phyloP scores from a whole-genome alignment of 2,329 filamentous ascomycete genomes.

The Neofusicoccum ribis region DNA sequence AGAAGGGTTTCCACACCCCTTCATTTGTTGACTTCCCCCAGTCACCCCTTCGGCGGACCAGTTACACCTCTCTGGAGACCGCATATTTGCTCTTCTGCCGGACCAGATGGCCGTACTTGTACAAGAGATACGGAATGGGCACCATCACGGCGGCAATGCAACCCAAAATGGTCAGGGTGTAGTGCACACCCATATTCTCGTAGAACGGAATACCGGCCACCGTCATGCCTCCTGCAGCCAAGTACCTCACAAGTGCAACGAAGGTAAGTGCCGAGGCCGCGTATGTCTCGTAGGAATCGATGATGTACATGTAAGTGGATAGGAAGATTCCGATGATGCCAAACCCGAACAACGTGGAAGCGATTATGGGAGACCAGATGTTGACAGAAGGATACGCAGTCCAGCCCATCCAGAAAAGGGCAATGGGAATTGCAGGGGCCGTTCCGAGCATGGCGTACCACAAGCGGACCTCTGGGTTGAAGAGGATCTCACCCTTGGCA shows the following conservation, averaged over 20 bases:
- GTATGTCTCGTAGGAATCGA: slow-evolving; percentile 57
- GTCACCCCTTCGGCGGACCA: not conserved
- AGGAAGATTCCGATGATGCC: slow-evolving; percentile 54
- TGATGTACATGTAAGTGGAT: slow-evolving; percentile 56
- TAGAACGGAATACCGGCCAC: slow-evolving; percentile 43
- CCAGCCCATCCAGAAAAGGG: slow-evolving; percentile 62
- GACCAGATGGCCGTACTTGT: slow-evolving; percentile 28
- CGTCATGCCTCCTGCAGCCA: slow-evolving; percentile 44
- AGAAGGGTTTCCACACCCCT: not conserved
- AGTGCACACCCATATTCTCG: slow-evolving; percentile 39
- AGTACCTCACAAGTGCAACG: slow-evolving; percentile 42
- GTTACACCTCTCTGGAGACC: slow-evolving; percentile 8
- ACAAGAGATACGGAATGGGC: slow-evolving; percentile 40
- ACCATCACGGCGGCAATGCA: slow-evolving; percentile 35
- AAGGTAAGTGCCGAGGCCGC: slow-evolving; percentile 51
- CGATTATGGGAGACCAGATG: slow-evolving; percentile 54
- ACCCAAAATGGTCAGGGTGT: slow-evolving; percentile 40
- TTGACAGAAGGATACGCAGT: slow-evolving; percentile 47
- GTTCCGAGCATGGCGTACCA: slow-evolving; percentile 54
- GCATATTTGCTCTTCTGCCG: slow-evolving; percentile 20
- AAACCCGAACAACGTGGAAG: slow-evolving; percentile 55
- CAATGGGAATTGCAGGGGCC: slow-evolving; percentile 51
- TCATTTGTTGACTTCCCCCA: not conserved
- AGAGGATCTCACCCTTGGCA: slow-evolving; percentile 35
- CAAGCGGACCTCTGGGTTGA: slow-evolving; percentile 56